phyloP scores from a whole-genome alignment of 108 stramenopile species.

The Fistulifera solaris region DNA sequence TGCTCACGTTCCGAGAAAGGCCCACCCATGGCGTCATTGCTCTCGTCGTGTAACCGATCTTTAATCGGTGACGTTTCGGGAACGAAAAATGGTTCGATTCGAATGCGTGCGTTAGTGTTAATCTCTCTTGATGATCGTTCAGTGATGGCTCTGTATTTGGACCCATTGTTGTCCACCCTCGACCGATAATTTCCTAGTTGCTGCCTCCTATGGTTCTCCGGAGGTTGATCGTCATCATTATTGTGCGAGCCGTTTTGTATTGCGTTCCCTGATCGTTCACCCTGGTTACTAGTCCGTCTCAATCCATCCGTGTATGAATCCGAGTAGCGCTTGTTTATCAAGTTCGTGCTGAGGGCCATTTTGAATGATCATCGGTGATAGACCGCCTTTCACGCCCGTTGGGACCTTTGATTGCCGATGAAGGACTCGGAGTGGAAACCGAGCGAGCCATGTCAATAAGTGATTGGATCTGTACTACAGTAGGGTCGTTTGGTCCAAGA shows the following conservation, averaged over 20 bases:
- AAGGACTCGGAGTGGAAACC: constrained; percentile 17
- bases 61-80: constrained; percentile 3
- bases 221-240: too few species aligned
- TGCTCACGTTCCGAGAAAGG: too few species aligned
- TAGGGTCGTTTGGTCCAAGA: constrained; percentile 28
- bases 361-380: background rate
- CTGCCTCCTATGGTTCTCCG: too few species aligned
- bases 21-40: too few species aligned
- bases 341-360: background rate
- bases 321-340: background rate
- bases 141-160: too few species aligned
- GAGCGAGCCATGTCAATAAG: constrained; percentile 33
- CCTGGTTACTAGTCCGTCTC: too few species aligned
- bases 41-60: background rate
- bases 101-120: background rate
- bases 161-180: too few species aligned
- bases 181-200: too few species aligned
- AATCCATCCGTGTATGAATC: too few species aligned
- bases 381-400: background rate
- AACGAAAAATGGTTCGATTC: constrained; percentile 1
- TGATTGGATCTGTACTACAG: constrained; percentile 27
- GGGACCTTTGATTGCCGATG: background rate
- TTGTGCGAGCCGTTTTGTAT: too few species aligned
- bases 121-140: too few species aligned
- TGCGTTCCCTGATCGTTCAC: too few species aligned